These are phyloP conservation scores for Pneumocystis oryctolagi DNA, from an alignment of 1,139 yeast species.

Conservation along the genomic window DNA sequence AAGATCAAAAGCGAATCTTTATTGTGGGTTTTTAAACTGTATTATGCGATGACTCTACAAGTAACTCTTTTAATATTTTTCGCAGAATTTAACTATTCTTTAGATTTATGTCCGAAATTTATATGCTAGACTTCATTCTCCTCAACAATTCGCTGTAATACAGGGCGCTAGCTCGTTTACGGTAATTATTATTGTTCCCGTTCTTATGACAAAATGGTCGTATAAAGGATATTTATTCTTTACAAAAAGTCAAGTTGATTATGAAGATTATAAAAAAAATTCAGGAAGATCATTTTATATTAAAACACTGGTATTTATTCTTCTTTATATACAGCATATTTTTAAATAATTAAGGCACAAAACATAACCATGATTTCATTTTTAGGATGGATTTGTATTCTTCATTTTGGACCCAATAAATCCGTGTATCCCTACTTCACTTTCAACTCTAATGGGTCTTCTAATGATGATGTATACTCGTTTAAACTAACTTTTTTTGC, in stretches of 20 bases:
- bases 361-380: conserved; percentile 14
- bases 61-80: background rate
- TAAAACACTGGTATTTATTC: conserved; percentile 8
- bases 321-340: background rate
- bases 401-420: conserved; percentile 13
- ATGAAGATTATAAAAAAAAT: conserved; percentile 8
- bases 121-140: conserved; percentile 13
- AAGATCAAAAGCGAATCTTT: conserved; percentile 10
- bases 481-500: conserved; percentile 6
- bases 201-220: conserved; percentile 9
- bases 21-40: conserved; percentile 11
- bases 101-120: conserved; percentile 13
- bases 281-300: conserved; percentile 12
- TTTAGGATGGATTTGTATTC: conserved; percentile 13
- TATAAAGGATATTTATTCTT: conserved; percentile 2
- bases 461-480: conserved; percentile 1
- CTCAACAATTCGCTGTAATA: conserved; percentile 13
- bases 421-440: conserved; percentile 1
- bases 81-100: background rate
- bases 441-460: background rate
- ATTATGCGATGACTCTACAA: conserved; percentile 11
- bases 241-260: conserved; percentile 3
- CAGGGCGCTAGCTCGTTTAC: conserved; percentile 12
- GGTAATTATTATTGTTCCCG: conserved; percentile 10
- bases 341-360: conserved; percentile 2